Conservation (phyloP, 2,329 filamentous ascomycete species). For the Ceratocystis albifundus region DNA sequence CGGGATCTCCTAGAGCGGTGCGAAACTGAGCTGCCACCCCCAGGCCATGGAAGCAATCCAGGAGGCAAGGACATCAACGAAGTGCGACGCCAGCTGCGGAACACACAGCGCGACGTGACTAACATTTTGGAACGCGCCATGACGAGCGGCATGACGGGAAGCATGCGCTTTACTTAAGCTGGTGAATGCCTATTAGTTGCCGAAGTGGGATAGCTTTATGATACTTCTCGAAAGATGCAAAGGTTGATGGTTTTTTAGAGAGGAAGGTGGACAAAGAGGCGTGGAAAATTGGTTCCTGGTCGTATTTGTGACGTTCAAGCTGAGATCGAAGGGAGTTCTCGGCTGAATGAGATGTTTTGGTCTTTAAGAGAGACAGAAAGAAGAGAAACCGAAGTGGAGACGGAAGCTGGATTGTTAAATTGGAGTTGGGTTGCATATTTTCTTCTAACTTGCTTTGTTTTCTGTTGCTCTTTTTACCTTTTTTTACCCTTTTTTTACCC, state of each 20-base stretch:
- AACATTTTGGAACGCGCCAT: slow-evolving; percentile 34
- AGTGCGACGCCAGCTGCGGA: slow-evolving; percentile 35
- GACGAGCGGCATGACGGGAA: slow-evolving; percentile 31
- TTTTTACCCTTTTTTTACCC: too few relatives aligned
- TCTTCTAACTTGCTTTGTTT: too few relatives aligned
- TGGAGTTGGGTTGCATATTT: slow-evolving; percentile 16
- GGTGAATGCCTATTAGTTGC: background rate
- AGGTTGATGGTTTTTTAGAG: background rate
- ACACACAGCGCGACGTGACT: slow-evolving; percentile 36
- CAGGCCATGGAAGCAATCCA: slow-evolving; percentile 34
- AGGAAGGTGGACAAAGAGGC: background rate
- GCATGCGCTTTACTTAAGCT: slow-evolving; percentile 37
- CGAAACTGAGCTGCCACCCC: slow-evolving; percentile 36
- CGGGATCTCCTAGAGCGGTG: slow-evolving; percentile 41
- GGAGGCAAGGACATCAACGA: slow-evolving; percentile 38
- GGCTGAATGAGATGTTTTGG: background rate
- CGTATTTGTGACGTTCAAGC: background rate
- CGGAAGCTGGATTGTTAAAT: background rate
- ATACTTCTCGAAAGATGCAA: background rate
- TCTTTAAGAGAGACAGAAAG: background rate
- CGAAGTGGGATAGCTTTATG: background rate
- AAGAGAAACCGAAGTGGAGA: background rate
- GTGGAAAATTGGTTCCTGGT: slow-evolving; percentile 2
- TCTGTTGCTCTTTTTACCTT: slow-evolving; percentile 1
- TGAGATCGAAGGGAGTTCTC: too few relatives aligned